Evolutionary conservation across 192 early-diverging fungal species (phyloP).

Genomic region (Spinellus fusiger): DNA sequence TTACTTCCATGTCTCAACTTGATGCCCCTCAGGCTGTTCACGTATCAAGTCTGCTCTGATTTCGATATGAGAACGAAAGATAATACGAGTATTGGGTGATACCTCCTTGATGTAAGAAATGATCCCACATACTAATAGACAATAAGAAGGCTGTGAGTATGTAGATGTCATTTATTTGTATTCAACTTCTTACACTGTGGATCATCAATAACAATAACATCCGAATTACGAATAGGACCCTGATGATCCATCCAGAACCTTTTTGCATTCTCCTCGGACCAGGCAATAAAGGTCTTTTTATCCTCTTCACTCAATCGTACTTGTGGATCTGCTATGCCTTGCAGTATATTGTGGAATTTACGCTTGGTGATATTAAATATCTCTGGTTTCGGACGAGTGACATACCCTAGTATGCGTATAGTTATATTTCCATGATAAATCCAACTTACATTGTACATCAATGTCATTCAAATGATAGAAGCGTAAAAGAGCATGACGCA

Average conservation of each 20-base stretch:
- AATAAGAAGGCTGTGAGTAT: constrained; percentile 10
- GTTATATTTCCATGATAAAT: constrained; percentile 9
- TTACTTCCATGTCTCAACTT: constrained; percentile 65
- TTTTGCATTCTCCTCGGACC: constrained; percentile 65
- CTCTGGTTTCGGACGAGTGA: constrained; percentile 76
- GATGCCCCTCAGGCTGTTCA: constrained; percentile 49
- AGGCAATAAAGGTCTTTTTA: constrained; percentile 53
- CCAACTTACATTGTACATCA: constrained; percentile 52
- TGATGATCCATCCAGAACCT: constrained; percentile 66
- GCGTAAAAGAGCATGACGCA: constrained; percentile 78
- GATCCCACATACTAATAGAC: constrained; percentile 56
- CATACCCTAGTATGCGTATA: constrained; percentile 54
- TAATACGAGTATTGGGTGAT: constrained; percentile 61
- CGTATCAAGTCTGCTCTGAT: constrained; percentile 68
- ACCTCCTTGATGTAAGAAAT: constrained; percentile 71
- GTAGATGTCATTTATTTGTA: background rate
- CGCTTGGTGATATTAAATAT: constrained; percentile 86
- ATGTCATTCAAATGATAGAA: constrained; percentile 60
- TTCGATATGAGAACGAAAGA: constrained; percentile 84
- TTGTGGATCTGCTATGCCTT: constrained; percentile 61
- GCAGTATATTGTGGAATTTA: constrained; percentile 84
- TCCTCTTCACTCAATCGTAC: constrained; percentile 54
- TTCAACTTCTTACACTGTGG: constrained; percentile 52
- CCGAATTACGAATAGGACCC: constrained; percentile 59
- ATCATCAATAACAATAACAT: constrained; percentile 86